Percentiles rank a stretch among this genome's conserved stretches.
phyloP scores from a whole-genome alignment of 257 asterid species.

The Forsythia suspensa region DNA sequence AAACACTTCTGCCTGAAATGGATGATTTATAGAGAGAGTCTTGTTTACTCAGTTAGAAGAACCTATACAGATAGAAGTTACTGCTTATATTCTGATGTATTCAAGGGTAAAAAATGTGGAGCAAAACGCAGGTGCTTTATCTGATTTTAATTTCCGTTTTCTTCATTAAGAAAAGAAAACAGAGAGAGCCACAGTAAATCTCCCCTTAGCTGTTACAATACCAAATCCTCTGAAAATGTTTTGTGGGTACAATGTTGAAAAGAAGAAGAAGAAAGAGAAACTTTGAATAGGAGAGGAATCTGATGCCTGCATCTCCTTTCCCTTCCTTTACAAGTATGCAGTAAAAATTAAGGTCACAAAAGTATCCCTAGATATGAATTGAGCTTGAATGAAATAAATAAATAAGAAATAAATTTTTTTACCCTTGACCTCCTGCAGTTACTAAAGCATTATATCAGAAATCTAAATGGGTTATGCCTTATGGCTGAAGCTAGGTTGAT shows the following conservation, averaged over 20 bases:
- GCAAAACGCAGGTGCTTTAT: not conserved
- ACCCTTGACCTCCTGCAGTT: not conserved
- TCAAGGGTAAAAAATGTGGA: not conserved
- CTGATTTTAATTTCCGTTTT: not conserved
- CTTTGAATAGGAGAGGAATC: too few species aligned
- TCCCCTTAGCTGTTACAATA: not conserved
- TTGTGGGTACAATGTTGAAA: too few species aligned
- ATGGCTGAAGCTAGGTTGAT: not conserved
- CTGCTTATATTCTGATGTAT: not conserved
- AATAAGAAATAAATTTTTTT: too few species aligned
- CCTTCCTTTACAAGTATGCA: too few species aligned
- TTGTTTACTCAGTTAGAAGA: not conserved
- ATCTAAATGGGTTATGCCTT: conserved; percentile 3
- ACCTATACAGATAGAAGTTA: not conserved
- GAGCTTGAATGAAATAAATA: too few species aligned
- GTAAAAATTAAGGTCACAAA: too few species aligned
- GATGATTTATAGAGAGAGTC: not conserved
- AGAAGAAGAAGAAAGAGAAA: too few species aligned
- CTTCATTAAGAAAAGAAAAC: not conserved
- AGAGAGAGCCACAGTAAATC: not conserved
- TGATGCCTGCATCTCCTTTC: too few species aligned
- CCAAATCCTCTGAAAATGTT: not conserved
- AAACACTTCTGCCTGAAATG: not conserved
- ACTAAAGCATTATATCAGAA: not conserved
- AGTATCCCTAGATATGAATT: too few species aligned